Conservation (phyloP, 768 basidiomycete genomes). For the Podaxis sp. region DNA sequence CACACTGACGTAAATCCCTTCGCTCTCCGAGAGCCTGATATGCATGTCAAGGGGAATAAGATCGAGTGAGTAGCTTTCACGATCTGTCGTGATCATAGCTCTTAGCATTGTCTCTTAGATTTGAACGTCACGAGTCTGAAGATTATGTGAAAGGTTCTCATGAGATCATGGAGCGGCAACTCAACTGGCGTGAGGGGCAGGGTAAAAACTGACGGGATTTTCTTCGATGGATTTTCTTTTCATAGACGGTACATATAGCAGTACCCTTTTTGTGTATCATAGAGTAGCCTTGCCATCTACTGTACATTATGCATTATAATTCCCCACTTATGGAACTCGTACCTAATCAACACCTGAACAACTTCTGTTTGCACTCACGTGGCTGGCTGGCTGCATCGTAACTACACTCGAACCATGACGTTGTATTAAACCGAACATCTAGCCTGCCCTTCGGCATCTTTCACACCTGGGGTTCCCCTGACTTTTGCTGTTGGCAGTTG, state of each 20-base stretch:
- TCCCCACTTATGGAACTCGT: not conserved
- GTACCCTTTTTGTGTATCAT: not conserved
- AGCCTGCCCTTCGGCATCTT: not conserved
- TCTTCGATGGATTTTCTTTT: not conserved
- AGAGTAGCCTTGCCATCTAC: not conserved
- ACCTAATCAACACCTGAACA: not conserved
- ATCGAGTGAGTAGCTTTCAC: constrained; percentile 54
- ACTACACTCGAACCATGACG: not conserved
- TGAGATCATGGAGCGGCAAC: constrained; percentile 36
- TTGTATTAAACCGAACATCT: not conserved
- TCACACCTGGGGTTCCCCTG: not conserved
- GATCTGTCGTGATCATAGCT: not conserved
- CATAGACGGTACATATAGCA: not conserved
- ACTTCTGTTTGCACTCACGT: constrained; percentile 1
- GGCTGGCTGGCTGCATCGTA: not conserved
- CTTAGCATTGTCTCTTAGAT: constrained; percentile 38
- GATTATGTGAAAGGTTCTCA: constrained; percentile 64
- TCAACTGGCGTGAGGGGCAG: constrained; percentile 7
- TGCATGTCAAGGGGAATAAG: constrained; percentile 76
- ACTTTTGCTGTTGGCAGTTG: not conserved
- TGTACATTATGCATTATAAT: not conserved
- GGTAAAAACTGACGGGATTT: not conserved
- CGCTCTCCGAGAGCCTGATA: constrained; percentile 85
- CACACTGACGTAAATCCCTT: constrained; percentile 86
- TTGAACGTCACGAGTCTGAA: constrained; percentile 67